These are phyloP conservation scores for Mycena galericulata DNA, from an alignment of 768 basidiomycete species.

Conservation along the genomic window DNA sequence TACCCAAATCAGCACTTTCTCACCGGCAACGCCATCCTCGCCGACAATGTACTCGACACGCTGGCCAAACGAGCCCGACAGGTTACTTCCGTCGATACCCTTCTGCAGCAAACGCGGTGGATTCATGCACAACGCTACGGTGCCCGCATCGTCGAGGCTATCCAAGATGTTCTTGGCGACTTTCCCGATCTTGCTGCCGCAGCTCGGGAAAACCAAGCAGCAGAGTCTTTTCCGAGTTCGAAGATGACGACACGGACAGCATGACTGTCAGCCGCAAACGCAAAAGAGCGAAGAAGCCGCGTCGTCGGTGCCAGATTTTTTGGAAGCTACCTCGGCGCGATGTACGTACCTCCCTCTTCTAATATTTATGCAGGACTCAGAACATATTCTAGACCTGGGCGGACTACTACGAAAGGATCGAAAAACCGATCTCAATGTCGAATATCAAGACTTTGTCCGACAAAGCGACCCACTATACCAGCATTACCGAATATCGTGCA, in stretches of 20 bases:
- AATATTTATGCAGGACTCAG: too few species aligned
- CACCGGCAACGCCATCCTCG: slow-evolving; percentile 20
- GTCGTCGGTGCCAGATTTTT: background rate
- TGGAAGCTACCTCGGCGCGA: background rate
- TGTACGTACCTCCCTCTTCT: background rate
- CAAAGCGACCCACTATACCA: slow-evolving; percentile 1
- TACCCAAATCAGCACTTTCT: slow-evolving; percentile 27
- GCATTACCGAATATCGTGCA: background rate
- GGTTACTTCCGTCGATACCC: slow-evolving; percentile 3
- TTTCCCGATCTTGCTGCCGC: slow-evolving; percentile 16
- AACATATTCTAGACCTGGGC: too few species aligned
- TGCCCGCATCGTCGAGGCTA: background rate
- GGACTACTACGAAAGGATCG: background rate
- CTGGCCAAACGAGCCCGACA: slow-evolving; percentile 19
- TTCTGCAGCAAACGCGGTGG: slow-evolving; percentile 7
- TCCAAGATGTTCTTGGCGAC: background rate
- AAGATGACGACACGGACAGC: background rate
- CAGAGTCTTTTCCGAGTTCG: background rate
- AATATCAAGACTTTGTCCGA: background rate
- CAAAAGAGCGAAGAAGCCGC: background rate
- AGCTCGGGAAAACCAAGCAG: background rate
- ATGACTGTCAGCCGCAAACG: background rate
- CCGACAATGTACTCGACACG: slow-evolving; percentile 16
- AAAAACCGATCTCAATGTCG: background rate
- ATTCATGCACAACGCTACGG: background rate